These are phyloP conservation scores for Arbutus unedo DNA, from an alignment of 148 eudicot genomes.

Conservation along the genomic window DNA sequence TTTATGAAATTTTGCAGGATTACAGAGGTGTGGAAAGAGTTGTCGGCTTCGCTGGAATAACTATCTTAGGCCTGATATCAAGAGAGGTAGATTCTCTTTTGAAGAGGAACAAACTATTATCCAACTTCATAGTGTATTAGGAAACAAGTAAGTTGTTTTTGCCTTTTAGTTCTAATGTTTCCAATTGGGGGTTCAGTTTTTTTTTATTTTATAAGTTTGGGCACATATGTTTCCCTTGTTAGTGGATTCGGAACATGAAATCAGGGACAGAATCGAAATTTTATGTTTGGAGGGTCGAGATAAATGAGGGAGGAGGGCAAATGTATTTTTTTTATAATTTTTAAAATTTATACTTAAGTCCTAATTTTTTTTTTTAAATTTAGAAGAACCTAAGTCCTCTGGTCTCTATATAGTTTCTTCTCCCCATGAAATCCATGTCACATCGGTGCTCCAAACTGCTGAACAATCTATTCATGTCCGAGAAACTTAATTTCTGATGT, in stretches of 20 bases:
- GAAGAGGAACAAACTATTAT: constrained; percentile 94
- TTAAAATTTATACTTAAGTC: no score
- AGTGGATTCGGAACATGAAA: no score
- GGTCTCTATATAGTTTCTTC: no score
- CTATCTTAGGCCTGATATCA: constrained; percentile 91
- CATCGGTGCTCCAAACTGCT: neutral
- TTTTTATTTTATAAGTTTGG: neutral
- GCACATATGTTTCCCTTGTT: neutral
- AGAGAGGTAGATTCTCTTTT: constrained; percentile 81
- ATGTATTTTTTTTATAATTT: no score
- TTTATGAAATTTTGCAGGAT: constrained; percentile 39
- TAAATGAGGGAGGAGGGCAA: no score
- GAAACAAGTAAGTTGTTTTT: constrained; percentile 74
- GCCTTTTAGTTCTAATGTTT: neutral
- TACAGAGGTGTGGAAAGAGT: constrained; percentile 96
- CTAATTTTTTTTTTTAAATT: no score
- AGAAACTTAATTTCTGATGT: neutral
- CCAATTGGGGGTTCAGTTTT: neutral
- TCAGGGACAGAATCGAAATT: no score
- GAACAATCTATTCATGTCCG: neutral
- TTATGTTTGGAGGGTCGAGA: no score
- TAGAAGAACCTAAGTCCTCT: no score
- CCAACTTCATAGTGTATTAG: constrained; percentile 85
- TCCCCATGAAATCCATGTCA: neutral
- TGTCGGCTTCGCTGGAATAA: constrained; percentile 93